These are phyloP conservation scores for Neopestalotiopsis sp. DNA, from an alignment of 2,329 filamentous ascomycete species.

Conservation along the genomic window DNA sequence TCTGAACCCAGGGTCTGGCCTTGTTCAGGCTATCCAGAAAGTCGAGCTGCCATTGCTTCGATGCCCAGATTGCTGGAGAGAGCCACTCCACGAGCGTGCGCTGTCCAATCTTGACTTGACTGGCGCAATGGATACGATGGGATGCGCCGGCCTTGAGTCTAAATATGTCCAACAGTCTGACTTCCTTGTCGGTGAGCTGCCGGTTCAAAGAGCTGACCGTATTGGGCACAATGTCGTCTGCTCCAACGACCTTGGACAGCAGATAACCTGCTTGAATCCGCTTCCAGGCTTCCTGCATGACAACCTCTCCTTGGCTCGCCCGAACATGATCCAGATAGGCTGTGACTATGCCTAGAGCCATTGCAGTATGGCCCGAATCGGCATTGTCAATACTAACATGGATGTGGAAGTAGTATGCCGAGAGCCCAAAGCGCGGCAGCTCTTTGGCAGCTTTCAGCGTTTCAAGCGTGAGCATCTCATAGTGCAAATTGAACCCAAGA, in stretches of 20 bases:
- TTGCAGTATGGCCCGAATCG: slow-evolving; percentile 53
- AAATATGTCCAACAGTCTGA: neutral
- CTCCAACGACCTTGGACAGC: neutral
- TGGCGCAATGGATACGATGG: neutral
- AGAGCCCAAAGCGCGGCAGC: slow-evolving; percentile 31
- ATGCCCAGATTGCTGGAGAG: no score
- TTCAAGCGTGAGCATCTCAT: slow-evolving; percentile 41
- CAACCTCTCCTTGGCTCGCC: no score
- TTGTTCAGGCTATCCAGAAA: no score
- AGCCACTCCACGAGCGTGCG: neutral
- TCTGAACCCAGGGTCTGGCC: neutral
- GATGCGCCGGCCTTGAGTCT: neutral
- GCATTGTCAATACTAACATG: slow-evolving; percentile 58
- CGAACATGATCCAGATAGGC: neutral
- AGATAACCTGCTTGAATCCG: neutral
- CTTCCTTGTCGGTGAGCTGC: neutral
- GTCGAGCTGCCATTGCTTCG: no score
- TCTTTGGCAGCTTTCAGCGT: neutral
- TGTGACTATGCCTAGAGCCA: slow-evolving; percentile 45
- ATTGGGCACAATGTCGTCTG: no score
- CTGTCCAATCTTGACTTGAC: neutral
- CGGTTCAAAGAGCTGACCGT: no score
- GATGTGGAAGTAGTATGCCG: slow-evolving; percentile 54
- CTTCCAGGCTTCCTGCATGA: neutral
- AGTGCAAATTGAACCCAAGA: slow-evolving; percentile 57